Evolutionary conservation across 2,329 filamentous ascomycete genomes (phyloP), one percentile per base, ranked within the genome.

Genomic region (Calonectria honghensis): DNA sequence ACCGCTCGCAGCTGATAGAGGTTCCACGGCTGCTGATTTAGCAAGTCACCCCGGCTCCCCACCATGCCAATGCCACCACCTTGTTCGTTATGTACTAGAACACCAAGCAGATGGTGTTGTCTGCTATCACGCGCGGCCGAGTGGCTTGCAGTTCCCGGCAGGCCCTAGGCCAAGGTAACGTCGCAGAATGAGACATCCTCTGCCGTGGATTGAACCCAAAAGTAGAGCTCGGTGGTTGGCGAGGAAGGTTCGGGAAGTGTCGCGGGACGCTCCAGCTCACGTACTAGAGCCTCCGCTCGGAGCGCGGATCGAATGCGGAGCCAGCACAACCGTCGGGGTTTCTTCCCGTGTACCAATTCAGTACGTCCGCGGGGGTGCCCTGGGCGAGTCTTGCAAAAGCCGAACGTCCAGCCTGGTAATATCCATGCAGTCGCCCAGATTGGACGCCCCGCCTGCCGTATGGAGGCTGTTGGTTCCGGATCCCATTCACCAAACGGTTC

Each of bases 201-300:
- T 68, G 48, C 61, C 41, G 67, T 54, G 32, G 29, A 35, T 66
- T 37, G 63, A 57, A 54, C 63, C 27, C 61, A 67, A 32, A 50
- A 20, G 52, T 41, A 68, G 64, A 69, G 57, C 57, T 73, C 68
- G 67, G 69, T 66, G 54, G 51, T 37, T 27, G 29, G 52, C 61
- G 68, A 71, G 72, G 66, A 71, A 65, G 48, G 27, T 50, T 61
- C 65, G 63, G 72, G 68, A 71, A 70, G 59, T 68, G 37, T 39
- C 35, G 61, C 45, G 41, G 65, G 35, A 72, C 70, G 70, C 73
- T 20, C 73, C 73, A 80, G 35, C 14, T 29, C 37, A 72, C 77
- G 73, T 68, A 72, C 59, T 52, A 18, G 51, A 67, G 20, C 52
- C 54, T 50, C 41, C 48, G 52, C 32, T n/a, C 13, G 16, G 57